Evolutionary conservation across 2,329 filamentous ascomycete genomes (phyloP).

Genomic region (Aureobasidium sp.): DNA sequence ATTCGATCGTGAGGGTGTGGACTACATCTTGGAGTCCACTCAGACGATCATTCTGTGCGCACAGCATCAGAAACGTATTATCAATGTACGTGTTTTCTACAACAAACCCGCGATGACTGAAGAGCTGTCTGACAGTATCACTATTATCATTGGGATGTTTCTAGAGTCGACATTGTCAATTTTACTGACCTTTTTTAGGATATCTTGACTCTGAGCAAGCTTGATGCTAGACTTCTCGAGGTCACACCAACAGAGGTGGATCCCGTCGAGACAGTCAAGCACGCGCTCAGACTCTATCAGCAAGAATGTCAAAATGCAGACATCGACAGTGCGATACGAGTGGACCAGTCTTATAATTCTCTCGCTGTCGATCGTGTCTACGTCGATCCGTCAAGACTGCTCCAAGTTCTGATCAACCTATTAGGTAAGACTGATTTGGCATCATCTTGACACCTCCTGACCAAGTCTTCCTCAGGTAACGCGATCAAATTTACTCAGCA

Average conservation of each 20-base stretch:
- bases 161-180: slow-evolving; percentile 23
- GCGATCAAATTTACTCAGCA: slow-evolving; percentile 42
- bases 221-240: slow-evolving; percentile 32
- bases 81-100: not conserved
- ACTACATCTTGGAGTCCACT: slow-evolving; percentile 36
- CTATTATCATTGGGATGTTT: not conserved
- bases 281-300: slow-evolving; percentile 66
- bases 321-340: slow-evolving; percentile 53
- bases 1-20: slow-evolving; percentile 29
- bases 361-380: slow-evolving; percentile 31
- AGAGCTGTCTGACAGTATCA: not conserved
- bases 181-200: slow-evolving; percentile 35
- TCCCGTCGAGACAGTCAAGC: slow-evolving; percentile 54
- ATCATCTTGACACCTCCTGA: not conserved
- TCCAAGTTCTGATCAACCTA: slow-evolving; percentile 28
- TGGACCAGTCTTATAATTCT: slow-evolving; percentile 51
- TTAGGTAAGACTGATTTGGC: slow-evolving; percentile 19
- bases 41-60: slow-evolving; percentile 27
- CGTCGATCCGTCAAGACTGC: slow-evolving; percentile 26
- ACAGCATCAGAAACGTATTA: slow-evolving; percentile 21
- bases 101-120: not conserved
- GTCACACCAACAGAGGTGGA: slow-evolving; percentile 60
- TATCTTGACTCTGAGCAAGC: slow-evolving; percentile 37
- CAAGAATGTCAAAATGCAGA: slow-evolving; percentile 59
- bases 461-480: slow-evolving; percentile 27